Evolutionary conservation across 2,329 filamentous ascomycete genomes (phyloP).

Genomic region (Didymella pinodella): DNA sequence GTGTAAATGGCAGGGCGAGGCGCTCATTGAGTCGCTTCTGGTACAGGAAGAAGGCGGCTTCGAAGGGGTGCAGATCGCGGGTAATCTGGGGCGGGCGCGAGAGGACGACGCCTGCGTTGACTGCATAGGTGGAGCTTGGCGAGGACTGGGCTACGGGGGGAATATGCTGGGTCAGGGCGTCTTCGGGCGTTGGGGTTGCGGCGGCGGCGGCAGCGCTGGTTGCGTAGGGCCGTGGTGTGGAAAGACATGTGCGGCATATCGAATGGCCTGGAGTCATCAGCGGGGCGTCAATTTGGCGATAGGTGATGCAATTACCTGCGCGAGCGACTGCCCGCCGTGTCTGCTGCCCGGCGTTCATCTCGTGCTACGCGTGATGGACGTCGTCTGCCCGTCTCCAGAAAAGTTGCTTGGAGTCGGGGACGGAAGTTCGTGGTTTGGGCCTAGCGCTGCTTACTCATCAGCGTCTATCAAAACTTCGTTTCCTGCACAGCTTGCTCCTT

Average conservation of each 20-base stretch:
- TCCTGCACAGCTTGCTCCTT: slow-evolving; percentile 37
- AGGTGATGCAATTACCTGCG: slow-evolving; percentile 44
- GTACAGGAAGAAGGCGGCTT: slow-evolving; percentile 94
- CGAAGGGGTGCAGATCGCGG: slow-evolving; percentile 82
- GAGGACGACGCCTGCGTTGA: slow-evolving; percentile 76
- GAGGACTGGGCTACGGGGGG: slow-evolving; percentile 51
- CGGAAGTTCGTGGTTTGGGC: slow-evolving; percentile 42
- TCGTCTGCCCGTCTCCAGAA: background rate
- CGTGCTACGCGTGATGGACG: slow-evolving; percentile 8
- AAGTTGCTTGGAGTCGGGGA: slow-evolving; percentile 28
- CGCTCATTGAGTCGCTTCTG: slow-evolving; percentile 97
- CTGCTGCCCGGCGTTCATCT: slow-evolving; percentile 56
- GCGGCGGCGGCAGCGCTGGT: slow-evolving; percentile 46
- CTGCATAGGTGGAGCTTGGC: slow-evolving; percentile 53
- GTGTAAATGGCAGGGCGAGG: slow-evolving; percentile 82
- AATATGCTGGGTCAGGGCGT: slow-evolving; percentile 39
- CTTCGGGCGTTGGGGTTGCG: slow-evolving; percentile 49
- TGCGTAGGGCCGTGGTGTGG: slow-evolving; percentile 49
- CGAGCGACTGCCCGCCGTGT: slow-evolving; percentile 54
- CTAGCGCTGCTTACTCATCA: slow-evolving; percentile 36
- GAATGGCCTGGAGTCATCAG: slow-evolving; percentile 50
- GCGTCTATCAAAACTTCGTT: slow-evolving; percentile 29
- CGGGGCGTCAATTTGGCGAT: slow-evolving; percentile 2
- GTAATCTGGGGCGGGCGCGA: slow-evolving; percentile 90
- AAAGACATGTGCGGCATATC: slow-evolving; percentile 56